Percentiles rank a stretch among this genome's conserved stretches.
phyloP scores from a whole-genome alignment of 345 rosid genomes.

The Salix udensis region DNA sequence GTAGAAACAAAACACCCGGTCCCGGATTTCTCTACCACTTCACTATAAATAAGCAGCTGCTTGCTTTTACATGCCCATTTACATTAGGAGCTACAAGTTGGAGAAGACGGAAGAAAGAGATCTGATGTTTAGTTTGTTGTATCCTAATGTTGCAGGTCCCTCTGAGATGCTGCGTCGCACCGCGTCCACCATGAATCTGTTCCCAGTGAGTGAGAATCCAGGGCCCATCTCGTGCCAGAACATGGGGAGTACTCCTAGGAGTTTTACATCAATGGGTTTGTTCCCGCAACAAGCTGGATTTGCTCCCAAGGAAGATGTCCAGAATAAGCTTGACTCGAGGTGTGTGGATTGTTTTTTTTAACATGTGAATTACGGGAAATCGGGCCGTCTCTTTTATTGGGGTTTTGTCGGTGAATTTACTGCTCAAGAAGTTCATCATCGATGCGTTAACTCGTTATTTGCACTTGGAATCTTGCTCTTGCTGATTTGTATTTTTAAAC shows the following conservation, averaged over 20 bases:
- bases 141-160: constrained; percentile 28
- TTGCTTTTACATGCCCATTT: background rate
- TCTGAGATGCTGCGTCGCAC: constrained; percentile 26
- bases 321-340: constrained; percentile 35
- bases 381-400: too few species aligned
- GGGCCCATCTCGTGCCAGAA: constrained; percentile 11
- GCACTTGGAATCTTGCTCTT: background rate
- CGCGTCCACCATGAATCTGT: constrained; percentile 56
- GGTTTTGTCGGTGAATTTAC: too few species aligned
- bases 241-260: constrained; percentile 12
- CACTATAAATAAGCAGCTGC: constrained; percentile 6
- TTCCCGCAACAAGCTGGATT: constrained; percentile 55
- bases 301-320: constrained; percentile 36
- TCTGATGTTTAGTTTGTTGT: constrained; percentile 17
- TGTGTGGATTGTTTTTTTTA: constrained; percentile 15
- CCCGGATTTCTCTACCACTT: background rate
- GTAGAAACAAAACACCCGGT: background rate
- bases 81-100: background rate
- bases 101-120: background rate
- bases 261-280: constrained; percentile 50
- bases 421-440: too few species aligned
- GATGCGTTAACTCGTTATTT: background rate
- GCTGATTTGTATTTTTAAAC: constrained; percentile 7
- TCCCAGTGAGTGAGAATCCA: constrained; percentile 33
- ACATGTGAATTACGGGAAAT: too few species aligned